These are phyloP conservation scores for Capillidium rhysosporum DNA, from an alignment of 371 early-diverging fungal species.

Conservation along the genomic window DNA sequence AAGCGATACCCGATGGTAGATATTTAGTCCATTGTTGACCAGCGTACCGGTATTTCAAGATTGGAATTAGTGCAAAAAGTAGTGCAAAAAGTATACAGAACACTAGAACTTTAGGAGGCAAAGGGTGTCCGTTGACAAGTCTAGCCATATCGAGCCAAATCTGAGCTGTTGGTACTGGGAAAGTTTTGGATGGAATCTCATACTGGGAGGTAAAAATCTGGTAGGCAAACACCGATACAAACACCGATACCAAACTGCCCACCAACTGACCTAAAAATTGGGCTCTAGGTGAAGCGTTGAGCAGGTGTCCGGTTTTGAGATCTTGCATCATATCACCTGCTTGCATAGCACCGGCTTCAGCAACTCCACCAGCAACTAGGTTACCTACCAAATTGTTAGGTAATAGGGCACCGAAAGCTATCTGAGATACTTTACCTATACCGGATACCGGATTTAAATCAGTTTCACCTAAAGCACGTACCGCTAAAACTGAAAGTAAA, in stretches of 20 bases:
- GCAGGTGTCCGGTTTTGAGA: constrained; percentile 64
- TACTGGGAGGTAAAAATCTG: constrained; percentile 48
- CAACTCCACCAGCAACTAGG: constrained; percentile 66
- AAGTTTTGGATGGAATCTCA: constrained; percentile 43
- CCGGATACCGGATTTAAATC: constrained; percentile 67
- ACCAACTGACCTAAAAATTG: constrained; percentile 73
- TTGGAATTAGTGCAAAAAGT: constrained; percentile 31
- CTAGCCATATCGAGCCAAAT: constrained; percentile 64
- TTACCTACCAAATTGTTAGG: constrained; percentile 56
- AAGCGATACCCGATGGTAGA: constrained; percentile 56
- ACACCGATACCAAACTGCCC: constrained; percentile 49
- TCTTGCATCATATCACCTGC: constrained; percentile 72
- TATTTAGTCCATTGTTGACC: constrained; percentile 16
- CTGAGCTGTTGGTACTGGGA: constrained; percentile 56
- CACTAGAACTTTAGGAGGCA: constrained; percentile 37
- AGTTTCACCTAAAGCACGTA: constrained; percentile 59
- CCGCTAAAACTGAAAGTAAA: constrained; percentile 29
- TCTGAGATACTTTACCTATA: constrained; percentile 70
- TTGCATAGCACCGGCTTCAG: constrained; percentile 39
- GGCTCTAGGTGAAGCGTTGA: constrained; percentile 60
- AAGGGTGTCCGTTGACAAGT: constrained; percentile 51
- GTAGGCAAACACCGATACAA: constrained; percentile 44
- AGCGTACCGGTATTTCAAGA: constrained; percentile 15
- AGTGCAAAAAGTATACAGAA: constrained; percentile 33
- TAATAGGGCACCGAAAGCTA: constrained; percentile 50